Evolutionary conservation across 1,139 yeast species (phyloP).

Genomic region (Yamadazyma triangularis): DNA sequence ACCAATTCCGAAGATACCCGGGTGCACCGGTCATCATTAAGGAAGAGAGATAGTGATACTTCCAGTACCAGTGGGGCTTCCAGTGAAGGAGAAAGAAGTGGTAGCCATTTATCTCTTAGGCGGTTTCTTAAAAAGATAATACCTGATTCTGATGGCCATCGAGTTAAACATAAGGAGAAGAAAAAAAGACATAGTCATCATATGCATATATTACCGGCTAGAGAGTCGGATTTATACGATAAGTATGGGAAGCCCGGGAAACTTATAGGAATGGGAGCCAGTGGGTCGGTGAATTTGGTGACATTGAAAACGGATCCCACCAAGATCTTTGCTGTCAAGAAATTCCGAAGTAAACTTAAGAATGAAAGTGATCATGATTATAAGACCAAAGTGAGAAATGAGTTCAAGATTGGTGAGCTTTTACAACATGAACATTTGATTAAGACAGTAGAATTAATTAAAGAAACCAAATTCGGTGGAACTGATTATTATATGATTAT

Average conservation of each 20-base stretch:
- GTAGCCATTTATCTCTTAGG: conserved; percentile 28
- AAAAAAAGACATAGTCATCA: conserved; percentile 4
- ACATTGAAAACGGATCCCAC: conserved; percentile 41
- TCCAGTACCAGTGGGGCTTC: conserved; percentile 9
- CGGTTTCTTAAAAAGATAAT: conserved; percentile 38
- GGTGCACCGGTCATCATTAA: conserved; percentile 10
- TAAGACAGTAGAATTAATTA: conserved; percentile 59
- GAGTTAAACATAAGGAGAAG: conserved; percentile 6
- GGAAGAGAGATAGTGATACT: conserved; percentile 10
- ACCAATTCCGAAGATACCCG: conserved; percentile 25
- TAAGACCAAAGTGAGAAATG: conserved; percentile 59
- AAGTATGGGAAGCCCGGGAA: conserved; percentile 60
- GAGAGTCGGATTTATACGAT: conserved; percentile 22
- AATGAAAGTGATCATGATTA: conserved; percentile 54
- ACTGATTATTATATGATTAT: conserved; percentile 57
- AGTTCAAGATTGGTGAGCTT: conserved; percentile 60
- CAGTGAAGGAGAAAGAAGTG: conserved; percentile 3
- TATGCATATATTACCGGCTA: conserved; percentile 12
- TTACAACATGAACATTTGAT: conserved; percentile 61
- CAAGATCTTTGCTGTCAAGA: conserved; percentile 62
- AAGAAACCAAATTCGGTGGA: conserved; percentile 28
- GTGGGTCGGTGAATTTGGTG: conserved; percentile 67
- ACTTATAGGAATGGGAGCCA: conserved; percentile 69
- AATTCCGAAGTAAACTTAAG: conserved; percentile 52
- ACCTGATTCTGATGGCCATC: conserved; percentile 12